Evolutionary conservation across 2,329 filamentous ascomycete genomes (phyloP).

Genomic region (Alternaria tenuissima): DNA sequence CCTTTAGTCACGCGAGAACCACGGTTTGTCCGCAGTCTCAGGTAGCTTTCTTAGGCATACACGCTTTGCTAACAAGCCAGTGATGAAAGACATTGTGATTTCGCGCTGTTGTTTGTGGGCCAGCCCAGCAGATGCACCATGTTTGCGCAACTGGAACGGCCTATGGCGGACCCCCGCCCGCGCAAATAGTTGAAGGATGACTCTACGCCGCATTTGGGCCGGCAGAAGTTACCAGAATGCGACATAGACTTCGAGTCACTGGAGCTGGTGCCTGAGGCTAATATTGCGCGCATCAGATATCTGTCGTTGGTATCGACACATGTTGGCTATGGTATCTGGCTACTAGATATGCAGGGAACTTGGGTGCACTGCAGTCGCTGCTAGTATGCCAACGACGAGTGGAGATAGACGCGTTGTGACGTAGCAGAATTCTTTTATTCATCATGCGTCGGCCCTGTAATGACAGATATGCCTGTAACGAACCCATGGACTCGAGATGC

Average conservation of each 20-base stretch:
- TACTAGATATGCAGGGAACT: neutral
- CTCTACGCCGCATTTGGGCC: slow-evolving; percentile 1
- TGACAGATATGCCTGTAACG: neutral
- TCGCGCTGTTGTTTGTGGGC: slow-evolving; percentile 8
- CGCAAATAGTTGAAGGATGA: slow-evolving; percentile 7
- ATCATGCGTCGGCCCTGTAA: neutral
- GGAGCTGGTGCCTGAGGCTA: neutral
- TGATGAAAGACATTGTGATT: slow-evolving; percentile 2
- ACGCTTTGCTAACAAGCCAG: neutral
- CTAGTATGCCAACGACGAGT: neutral
- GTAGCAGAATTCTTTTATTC: too few relatives aligned
- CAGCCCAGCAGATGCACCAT: neutral
- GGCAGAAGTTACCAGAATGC: slow-evolving; percentile 15
- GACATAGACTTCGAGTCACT: neutral
- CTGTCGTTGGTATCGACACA: neutral
- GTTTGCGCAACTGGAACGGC: slow-evolving; percentile 3
- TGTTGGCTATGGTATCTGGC: neutral
- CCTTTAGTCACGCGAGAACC: slow-evolving; percentile 5
- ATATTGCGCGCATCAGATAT: neutral
- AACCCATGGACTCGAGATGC: neutral
- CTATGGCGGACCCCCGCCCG: neutral
- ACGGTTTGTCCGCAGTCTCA: slow-evolving; percentile 10
- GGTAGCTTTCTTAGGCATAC: neutral
- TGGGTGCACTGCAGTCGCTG: neutral
- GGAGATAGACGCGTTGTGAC: neutral